Base-by-base conservation (phyloP, 164 flowering plant genomes). In the Tetracentron sinense region DNA sequence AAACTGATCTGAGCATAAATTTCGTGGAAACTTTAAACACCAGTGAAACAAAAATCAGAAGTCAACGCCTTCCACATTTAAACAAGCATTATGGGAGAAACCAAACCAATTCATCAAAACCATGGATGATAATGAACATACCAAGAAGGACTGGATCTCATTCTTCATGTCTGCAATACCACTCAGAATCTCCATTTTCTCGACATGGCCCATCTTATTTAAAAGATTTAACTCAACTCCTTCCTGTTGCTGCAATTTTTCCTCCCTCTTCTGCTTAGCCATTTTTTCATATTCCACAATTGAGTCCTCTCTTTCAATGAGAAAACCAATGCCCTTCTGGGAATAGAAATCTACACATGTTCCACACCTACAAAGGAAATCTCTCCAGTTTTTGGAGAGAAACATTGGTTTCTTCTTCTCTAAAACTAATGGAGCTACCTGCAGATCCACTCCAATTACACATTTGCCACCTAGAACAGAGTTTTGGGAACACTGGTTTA, bases 141-240 rank as follows among this genome's bases (percentile, higher is more conserved):
- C 99, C 94, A 95, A 70, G 74, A 92, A 88, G 44, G 85, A 59
- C 25, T 58, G 78, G 25, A 95, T 61, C 76, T 83, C 97, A 69
- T 83, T 82, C 74, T 82, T 85, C 87, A 92, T 83, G 67, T 95
- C 97, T 48, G 90, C 86, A 73, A 95, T 82, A 63, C 97, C 99
- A 80, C 66, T 83, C 64, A 95, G 72, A 65, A 95, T 63, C 79
- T 95, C 97, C 63, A 95, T 79, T 70, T 95, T 89, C 74, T 77
- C 85, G 7, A 87, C 94, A 75, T 89, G 99, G 21, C 88, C 96
- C 47, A 95, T 80, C 19, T 84, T 87, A 60, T 85, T 77, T 17
- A 95, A 77, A 63, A 92, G 79, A 54, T 69, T 81, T 59, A 74
- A 47, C 67, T 83, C 90, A 29, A 62, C 85, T 29, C 89, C 90